These are phyloP conservation scores for Sporodiniella umbellata DNA, from an alignment of 371 early-diverging fungal species.

Conservation along the genomic window DNA sequence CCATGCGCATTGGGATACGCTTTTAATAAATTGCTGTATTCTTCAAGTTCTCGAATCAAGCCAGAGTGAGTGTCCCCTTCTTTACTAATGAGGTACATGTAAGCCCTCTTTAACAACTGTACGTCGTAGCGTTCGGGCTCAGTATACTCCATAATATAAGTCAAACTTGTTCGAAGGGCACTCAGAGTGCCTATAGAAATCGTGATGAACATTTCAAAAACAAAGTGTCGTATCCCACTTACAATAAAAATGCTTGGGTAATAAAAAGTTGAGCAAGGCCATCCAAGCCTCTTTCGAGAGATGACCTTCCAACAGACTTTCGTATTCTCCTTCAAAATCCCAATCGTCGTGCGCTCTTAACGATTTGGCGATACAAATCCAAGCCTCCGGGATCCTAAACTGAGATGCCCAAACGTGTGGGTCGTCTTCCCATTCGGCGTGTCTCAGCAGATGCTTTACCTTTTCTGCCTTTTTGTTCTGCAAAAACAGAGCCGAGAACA, in stretches of 20 bases:
- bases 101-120: neutral
- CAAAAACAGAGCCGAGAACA: conserved; percentile 11
- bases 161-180: neutral
- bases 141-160: neutral
- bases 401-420: no score
- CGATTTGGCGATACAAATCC: conserved; percentile 10
- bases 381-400: conserved; percentile 13
- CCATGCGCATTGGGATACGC: neutral
- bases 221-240: neutral
- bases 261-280: conserved; percentile 8
- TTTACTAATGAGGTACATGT: neutral
- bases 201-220: no score
- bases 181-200: neutral
- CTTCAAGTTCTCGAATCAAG: neutral
- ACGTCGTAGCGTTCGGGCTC: neutral
- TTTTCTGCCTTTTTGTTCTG: neutral
- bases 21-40: neutral
- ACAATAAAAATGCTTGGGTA: conserved; percentile 15
- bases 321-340: conserved; percentile 18
- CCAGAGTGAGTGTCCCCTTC: neutral
- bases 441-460: conserved; percentile 4
- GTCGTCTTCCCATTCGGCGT: conserved; percentile 17
- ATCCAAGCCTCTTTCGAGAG: conserved; percentile 8
- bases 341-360: conserved; percentile 23
- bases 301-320: conserved; percentile 6